Evolutionary conservation across 129 eudicot genomes (phyloP), one percentile per base, ranked within the genome.

Genomic region (Lactuca sativa): DNA sequence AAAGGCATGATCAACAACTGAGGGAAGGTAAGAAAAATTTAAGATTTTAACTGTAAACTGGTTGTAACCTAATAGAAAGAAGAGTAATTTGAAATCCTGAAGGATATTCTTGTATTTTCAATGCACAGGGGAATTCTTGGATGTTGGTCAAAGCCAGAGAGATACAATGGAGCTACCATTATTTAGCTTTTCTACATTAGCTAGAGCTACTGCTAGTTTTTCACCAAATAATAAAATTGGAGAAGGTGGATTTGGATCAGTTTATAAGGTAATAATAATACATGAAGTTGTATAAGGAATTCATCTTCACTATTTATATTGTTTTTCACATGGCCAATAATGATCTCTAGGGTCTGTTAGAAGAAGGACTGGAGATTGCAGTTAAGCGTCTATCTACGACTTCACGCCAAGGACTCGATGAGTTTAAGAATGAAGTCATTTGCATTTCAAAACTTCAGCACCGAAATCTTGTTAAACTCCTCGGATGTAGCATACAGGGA

Each of bases 191-290:
- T 13, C 66, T 14, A 72, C 70, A 6, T 9, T 83, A 34, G 56
- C 59, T 43, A 64, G 53, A 31, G 92, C 82, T 56, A 86, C 92
- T 1, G 56, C 74, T 56, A 75, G 70, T 52, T 86, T 86, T 68
- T 82, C 88, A 33, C 48, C 7, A 6, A 16, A 56, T 9, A 71
- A 83, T 34, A 83, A 77, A 62, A 75, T 83, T 51, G 88, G 88
- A 59, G 81, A 86, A 74, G 88, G 88, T 58, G 88, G 88, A 17
- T 86, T 78, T 70, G 88, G 88, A 74, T 73, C 86, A 0, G 88
- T 86, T 67, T 83, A 83, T 69, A 75, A 74, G 84, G 92, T 86
- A 83, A 25, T n/a, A 14, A 14, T 13, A 55, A 6, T 37, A 51
- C 51, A 49, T 47, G 6, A 70, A 4, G 1, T 18, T 14, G 17